These are phyloP conservation scores for Bretziella fagacearum DNA, from an alignment of 2,329 filamentous ascomycete species.

Conservation along the genomic window DNA sequence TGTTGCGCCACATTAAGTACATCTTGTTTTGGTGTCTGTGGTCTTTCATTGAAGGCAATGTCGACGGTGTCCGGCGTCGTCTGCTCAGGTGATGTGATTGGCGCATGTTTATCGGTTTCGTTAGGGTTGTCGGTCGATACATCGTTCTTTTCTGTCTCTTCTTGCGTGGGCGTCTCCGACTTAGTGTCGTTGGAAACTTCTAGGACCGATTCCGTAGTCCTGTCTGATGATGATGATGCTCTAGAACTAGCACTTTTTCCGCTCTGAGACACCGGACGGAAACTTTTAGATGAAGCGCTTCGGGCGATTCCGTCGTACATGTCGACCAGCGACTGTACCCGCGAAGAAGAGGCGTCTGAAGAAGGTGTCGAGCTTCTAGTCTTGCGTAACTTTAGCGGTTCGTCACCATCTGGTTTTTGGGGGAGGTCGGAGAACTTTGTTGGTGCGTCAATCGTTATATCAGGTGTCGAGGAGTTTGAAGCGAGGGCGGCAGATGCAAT, in stretches of 20 bases:
- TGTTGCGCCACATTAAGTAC: not conserved
- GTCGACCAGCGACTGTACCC: slow-evolving; percentile 32
- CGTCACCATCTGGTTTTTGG: not conserved
- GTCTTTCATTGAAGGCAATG: not conserved
- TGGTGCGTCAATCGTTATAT: slow-evolving; percentile 1
- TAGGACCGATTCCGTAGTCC: too few relatives aligned
- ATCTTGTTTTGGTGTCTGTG: not conserved
- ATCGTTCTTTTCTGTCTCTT: not conserved
- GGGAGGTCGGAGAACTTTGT: not conserved
- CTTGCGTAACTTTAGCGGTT: slow-evolving; percentile 1
- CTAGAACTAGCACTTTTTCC: not conserved
- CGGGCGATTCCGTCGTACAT: slow-evolving; percentile 31
- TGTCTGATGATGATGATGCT: not conserved
- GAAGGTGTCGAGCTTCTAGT: slow-evolving; percentile 6
- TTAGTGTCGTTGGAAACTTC: too few relatives aligned
- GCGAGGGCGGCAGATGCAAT: not conserved
- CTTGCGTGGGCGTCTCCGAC: too few relatives aligned
- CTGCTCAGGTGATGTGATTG: not conserved
- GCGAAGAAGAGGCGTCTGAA: slow-evolving; percentile 5
- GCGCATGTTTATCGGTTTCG: not conserved
- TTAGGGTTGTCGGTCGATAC: not conserved
- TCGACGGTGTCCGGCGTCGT: not conserved
- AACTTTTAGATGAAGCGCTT: slow-evolving; percentile 14
- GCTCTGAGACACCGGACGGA: not conserved
- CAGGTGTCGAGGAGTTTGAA: not conserved